Percentiles rank a stretch among this genome's conserved stretches.
Evolutionary conservation across 2,329 filamentous ascomycete genomes (phyloP).

Genomic region (Cucurbitaria berberidis): DNA sequence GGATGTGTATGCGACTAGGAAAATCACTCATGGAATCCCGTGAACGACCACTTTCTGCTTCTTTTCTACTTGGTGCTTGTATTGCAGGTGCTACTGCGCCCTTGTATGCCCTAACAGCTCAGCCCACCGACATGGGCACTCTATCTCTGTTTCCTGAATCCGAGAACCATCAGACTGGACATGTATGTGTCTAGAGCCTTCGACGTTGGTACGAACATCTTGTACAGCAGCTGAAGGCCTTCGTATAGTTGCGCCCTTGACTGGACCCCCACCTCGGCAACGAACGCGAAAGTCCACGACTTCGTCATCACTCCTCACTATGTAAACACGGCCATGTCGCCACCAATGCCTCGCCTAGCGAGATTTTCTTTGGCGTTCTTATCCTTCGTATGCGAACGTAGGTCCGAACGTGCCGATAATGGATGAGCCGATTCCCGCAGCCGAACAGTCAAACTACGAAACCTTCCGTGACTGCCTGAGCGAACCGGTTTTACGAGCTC

Average conservation of each 20-base stretch:
- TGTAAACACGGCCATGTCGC: conserved; percentile 24
- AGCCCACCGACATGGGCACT: background rate
- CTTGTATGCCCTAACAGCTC: background rate
- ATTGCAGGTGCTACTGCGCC: background rate
- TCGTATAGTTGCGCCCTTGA: conserved; percentile 16
- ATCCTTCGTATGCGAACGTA: conserved; percentile 4
- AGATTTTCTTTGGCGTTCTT: background rate
- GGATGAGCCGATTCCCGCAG: conserved; percentile 40
- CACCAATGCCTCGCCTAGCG: background rate
- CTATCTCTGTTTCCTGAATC: background rate
- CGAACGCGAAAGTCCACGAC: conserved; percentile 22
- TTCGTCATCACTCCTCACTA: conserved; percentile 25
- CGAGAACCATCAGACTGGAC: background rate
- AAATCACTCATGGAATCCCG: conserved; percentile 5
- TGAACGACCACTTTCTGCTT: background rate
- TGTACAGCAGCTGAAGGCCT: conserved; percentile 10
- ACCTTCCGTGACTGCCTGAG: conserved; percentile 78
- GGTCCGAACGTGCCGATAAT: conserved; percentile 18
- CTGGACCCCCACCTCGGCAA: conserved; percentile 4
- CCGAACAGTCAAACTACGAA: conserved; percentile 63
- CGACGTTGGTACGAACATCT: conserved; percentile 10
- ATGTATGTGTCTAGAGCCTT: conserved; percentile 1
- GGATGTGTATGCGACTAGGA: conserved; percentile 9
- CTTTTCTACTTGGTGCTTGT: background rate
- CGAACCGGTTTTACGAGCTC: conserved; percentile 68